A percentile compares a stretch with the other conserved stretches of the same genome.
These are phyloP conservation scores for Alternaria alternata DNA, from an alignment of 2,329 filamentous ascomycete species.

Conservation along the genomic window DNA sequence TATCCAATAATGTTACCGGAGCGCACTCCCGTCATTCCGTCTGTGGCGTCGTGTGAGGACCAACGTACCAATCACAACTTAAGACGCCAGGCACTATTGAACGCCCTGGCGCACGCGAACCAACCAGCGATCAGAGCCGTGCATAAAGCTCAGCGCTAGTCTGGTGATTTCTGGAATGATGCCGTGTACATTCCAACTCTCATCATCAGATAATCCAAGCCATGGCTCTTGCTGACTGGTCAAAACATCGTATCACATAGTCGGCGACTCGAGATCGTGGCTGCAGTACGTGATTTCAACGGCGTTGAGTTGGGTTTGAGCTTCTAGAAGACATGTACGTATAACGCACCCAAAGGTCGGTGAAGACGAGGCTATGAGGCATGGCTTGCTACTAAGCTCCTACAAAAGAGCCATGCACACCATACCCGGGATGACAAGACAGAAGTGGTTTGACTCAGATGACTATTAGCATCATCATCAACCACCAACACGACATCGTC, in stretches of 20 bases:
- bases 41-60: constrained; percentile 8
- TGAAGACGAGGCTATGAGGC: background rate
- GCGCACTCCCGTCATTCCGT: constrained; percentile 8
- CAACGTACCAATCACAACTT: constrained; percentile 5
- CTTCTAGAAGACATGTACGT: background rate
- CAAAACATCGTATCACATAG: background rate
- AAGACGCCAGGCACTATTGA: background rate
- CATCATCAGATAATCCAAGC: constrained; percentile 1
- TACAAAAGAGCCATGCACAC: background rate
- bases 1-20: background rate
- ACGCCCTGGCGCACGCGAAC: background rate
- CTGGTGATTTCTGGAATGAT: background rate
- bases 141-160: background rate
- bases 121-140: background rate
- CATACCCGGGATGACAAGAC: background rate
- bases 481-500: background rate
- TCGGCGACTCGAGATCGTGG: background rate
- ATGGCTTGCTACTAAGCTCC: background rate
- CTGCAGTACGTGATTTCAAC: background rate
- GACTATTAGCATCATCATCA: background rate
- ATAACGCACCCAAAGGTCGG: background rate
- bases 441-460: background rate
- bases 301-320: background rate
- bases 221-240: background rate
- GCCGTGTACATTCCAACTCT: background rate